Base-by-base conservation (phyloP, 257 asterid genomes). In the Primulina eburnea region DNA sequence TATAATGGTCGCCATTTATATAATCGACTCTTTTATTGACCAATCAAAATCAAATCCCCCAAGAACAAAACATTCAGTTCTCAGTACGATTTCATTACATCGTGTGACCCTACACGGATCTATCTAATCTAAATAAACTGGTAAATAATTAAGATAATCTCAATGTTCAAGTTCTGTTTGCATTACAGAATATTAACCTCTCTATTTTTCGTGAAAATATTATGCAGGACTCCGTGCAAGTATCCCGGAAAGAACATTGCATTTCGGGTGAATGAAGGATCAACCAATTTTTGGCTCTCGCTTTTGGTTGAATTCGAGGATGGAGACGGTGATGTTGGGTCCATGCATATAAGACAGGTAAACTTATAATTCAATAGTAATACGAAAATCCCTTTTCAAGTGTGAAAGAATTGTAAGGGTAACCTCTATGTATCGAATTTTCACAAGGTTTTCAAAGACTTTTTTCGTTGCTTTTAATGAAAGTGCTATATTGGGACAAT, bases 321-420 rank as follows among this genome's bases (percentile, higher is more conserved):
- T 73, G 99, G 92, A 21, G 99, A 93, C 75, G 97, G 99, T 43
- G 97, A 87, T 69, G 70, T 93, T 52, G 97, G 97, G 35, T 87
- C 97, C 6, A 93, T 93, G 99, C 97, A 87, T 66, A 86, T 93
- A 52, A 76, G 92, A 82, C 83, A 90, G 97, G 99, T 93, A 30
- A 30, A 30, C 34, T 30, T 30, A 30, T 3, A 30, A 30, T 30
- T 30, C 34, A 34, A 9, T 34, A 38, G 16, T 10, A 38, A 38
- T 38, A 38, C 14, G 6, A 43, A 43, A 43, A 43, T 43, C 53
- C 53, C 53, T 12, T 43, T 43, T 43, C 5, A 14, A 14, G n/a
- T 43, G n/a, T 0, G n/a, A 43, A 43, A 14, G 53, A 2, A 9
- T 38, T 38, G 14, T 1, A 37, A 37, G 43, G 72, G 60, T 28